phyloP scores from a whole-genome alignment of 805 yeast species.

The Candida silvatica region DNA sequence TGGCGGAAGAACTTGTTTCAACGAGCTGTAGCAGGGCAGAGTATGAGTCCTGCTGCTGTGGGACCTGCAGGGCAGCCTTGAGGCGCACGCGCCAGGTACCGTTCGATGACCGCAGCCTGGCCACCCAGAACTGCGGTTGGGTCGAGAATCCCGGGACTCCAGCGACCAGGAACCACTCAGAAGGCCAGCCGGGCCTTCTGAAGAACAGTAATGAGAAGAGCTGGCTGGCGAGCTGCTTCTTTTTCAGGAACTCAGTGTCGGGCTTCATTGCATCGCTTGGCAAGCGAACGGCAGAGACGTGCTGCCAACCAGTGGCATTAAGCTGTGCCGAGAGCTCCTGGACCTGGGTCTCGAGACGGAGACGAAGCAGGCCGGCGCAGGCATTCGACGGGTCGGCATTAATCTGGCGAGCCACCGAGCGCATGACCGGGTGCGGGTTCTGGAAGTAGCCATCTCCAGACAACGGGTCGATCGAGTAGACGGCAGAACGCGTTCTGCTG shows the following conservation, averaged over 20 bases:
- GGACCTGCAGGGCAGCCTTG: conserved; percentile 11
- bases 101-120: conserved; percentile 36
- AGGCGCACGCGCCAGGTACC: conserved; percentile 52
- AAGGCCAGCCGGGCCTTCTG: conserved; percentile 46
- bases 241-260: conserved; percentile 20
- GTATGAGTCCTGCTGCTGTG: conserved; percentile 17
- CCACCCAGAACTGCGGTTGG: conserved; percentile 42
- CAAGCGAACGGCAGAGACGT: conserved; percentile 37
- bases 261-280: conserved; percentile 26
- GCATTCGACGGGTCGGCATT: conserved; percentile 20
- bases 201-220: conserved; percentile 27
- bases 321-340: conserved; percentile 48
- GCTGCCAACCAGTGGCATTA: conserved; percentile 61
- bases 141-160: conserved; percentile 28
- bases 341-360: conserved; percentile 40
- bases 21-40: conserved; percentile 31
- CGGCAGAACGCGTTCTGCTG: conserved; percentile 21
- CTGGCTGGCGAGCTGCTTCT: conserved; percentile 12
- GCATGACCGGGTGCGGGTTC: conserved; percentile 33
- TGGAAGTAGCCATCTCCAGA: conserved; percentile 37
- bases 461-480: conserved; percentile 24
- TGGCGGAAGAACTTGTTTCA: conserved; percentile 34
- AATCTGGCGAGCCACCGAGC: conserved; percentile 23
- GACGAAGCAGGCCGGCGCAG: conserved; percentile 29
- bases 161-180: conserved; percentile 44